phyloP scores from a whole-genome alignment of 2,329 filamentous ascomycete species.

The Venturia oleaginea region DNA sequence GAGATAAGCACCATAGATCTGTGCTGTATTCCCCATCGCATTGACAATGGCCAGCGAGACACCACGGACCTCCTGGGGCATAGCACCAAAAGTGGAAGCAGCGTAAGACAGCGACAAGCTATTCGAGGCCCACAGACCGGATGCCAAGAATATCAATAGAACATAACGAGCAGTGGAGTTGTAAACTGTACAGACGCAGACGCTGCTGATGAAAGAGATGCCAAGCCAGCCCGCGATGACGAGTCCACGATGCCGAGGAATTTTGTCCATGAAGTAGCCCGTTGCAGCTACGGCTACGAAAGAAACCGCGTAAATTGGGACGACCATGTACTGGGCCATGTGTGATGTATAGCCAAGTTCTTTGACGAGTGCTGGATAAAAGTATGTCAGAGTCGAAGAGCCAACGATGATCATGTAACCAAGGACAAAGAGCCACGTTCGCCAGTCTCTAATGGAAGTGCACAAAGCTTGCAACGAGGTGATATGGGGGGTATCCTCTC shows the following conservation, averaged over 20 bases:
- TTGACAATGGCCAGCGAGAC: constrained; percentile 46
- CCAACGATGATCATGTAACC: constrained; percentile 44
- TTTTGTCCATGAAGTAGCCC: constrained; percentile 40
- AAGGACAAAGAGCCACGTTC: constrained; percentile 40
- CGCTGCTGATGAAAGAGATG: constrained; percentile 29
- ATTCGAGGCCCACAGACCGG: constrained; percentile 46
- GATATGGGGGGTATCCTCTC: constrained; percentile 24
- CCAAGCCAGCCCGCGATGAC: constrained; percentile 42
- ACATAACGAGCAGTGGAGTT: constrained; percentile 45
- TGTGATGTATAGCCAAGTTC: constrained; percentile 40
- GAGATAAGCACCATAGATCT: constrained; percentile 47
- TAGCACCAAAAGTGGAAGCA: constrained; percentile 41
- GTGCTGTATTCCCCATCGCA: constrained; percentile 44
- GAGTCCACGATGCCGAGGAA: constrained; percentile 37
- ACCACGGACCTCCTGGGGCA: constrained; percentile 42
- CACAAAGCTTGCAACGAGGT: constrained; percentile 31
- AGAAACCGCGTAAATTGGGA: constrained; percentile 45
- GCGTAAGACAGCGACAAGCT: constrained; percentile 43
- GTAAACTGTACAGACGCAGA: constrained; percentile 37
- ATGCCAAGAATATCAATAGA: constrained; percentile 47
- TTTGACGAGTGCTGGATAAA: constrained; percentile 45
- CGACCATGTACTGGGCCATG: constrained; percentile 40
- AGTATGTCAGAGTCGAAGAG: constrained; percentile 44
- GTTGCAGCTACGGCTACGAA: constrained; percentile 42
- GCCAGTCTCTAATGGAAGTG: constrained; percentile 35